Conservation (phyloP, 352 stramenopile species). For the Globisporangium nodosum region DNA sequence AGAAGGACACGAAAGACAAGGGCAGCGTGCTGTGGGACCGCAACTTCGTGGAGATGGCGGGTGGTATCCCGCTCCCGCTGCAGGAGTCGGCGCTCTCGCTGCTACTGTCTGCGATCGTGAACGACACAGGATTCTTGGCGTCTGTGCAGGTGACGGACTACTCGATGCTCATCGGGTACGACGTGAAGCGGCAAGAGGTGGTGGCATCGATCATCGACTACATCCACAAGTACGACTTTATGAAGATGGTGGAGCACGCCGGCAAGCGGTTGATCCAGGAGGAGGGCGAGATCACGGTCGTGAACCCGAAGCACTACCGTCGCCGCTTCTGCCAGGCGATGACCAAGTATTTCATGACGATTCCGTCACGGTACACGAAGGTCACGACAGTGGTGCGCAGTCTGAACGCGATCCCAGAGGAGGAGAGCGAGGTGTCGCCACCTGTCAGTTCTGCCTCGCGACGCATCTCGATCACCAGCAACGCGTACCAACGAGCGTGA, state of each 20-base stretch:
- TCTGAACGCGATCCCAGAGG: slow-evolving; percentile 21
- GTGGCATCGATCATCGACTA: slow-evolving; percentile 89
- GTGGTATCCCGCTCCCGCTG: slow-evolving; percentile 73
- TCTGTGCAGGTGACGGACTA: slow-evolving; percentile 85
- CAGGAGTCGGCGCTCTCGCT: slow-evolving; percentile 81
- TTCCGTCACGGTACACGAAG: slow-evolving; percentile 83
- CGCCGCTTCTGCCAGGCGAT: slow-evolving; percentile 82
- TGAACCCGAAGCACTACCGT: slow-evolving; percentile 85
- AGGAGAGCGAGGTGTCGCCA: slow-evolving; percentile 12
- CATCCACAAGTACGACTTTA: slow-evolving; percentile 89
- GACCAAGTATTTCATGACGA: slow-evolving; percentile 88
- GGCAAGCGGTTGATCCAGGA: slow-evolving; percentile 87
- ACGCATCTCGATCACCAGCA: slow-evolving; percentile 13
- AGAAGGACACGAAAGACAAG: slow-evolving; percentile 19
- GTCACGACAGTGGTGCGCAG: slow-evolving; percentile 61
- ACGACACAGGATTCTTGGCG: slow-evolving; percentile 81
- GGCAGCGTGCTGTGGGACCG: slow-evolving; percentile 76
- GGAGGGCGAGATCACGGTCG: slow-evolving; percentile 84
- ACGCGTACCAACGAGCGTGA: slow-evolving; percentile 3
- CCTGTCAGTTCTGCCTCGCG: slow-evolving; percentile 11
- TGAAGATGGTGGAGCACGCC: slow-evolving; percentile 88
- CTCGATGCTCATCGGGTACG: slow-evolving; percentile 85
- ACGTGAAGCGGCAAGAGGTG: slow-evolving; percentile 82
- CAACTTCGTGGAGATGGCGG: slow-evolving; percentile 83
- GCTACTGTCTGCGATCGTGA: slow-evolving; percentile 78